Base-by-base conservation (phyloP, 345 rosid genomes). In the Euphorbia tirucalli region DNA sequence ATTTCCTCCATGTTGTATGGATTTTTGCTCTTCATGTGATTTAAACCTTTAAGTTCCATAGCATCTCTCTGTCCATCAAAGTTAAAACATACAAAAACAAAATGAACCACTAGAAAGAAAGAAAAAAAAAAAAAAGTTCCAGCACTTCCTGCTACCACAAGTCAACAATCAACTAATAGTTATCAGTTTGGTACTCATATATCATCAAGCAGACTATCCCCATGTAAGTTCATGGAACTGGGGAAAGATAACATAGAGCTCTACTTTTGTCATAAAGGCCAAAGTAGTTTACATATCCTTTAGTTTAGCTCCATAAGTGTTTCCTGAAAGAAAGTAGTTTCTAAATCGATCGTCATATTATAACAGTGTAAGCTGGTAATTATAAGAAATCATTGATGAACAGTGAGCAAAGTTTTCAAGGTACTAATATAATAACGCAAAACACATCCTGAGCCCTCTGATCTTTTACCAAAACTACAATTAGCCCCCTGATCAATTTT, bases 1-100 rank as follows among this genome's bases (percentile, higher is more conserved):
- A 92, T 71, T 61, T 92, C 97, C 71, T 87, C 84, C 92, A 92
- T 87, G 73, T 87, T 72, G 75, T 92, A 95, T 7, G 96, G 91
- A 80, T 88, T 81, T 74, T 75, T 76, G 39, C 88, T 78, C 59
- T 79, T 77, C 63, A 85, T 67, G 27, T 77, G 55, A 66, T 60
- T 77, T 64, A 75, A 77, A 5, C 84, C 93, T 77, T 69, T 87
- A 68, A 55, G 73, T 74, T 66, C 86, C 58, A 92, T 83, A 43
- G 81, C 86, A 86, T 89, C 97, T 80, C 97, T 85, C 99, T 95
- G 89, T 71, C 57, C 74, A 65, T n/a, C 78, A 48, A 41, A 65
- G 41, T 10, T 57, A 50, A 37, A 65, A 44, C 5, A 61, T 14
- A 41, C 46, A 16, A 37, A 64, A 2, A 52, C 41, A 11, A 30